Conservation (phyloP, 169 alveolate genomes). For the Plasmodium reichenowi region DNA sequence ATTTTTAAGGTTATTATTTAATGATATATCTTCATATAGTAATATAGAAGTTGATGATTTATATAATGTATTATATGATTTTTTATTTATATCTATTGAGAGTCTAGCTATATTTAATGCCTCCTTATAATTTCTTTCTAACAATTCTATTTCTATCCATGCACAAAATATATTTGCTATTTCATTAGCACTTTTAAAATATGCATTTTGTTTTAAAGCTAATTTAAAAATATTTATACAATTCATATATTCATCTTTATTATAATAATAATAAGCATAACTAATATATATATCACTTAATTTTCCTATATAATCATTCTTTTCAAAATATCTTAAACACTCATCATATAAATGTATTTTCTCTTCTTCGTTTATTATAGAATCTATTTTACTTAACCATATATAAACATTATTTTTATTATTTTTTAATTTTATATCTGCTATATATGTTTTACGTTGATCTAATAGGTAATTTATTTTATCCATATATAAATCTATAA, state of each 20-base stretch:
- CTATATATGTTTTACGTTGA: constrained; percentile 40
- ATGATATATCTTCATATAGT: background rate
- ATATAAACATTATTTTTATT: constrained; percentile 57
- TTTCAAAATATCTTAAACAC: constrained; percentile 33
- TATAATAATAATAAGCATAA: constrained; percentile 58
- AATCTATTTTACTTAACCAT: constrained; percentile 64
- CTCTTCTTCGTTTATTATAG: constrained; percentile 21
- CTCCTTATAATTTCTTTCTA: constrained; percentile 42
- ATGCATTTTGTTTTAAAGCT: constrained; percentile 20
- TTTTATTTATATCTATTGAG: constrained; percentile 18
- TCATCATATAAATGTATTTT: constrained; percentile 33
- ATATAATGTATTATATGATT: background rate
- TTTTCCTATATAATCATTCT: constrained; percentile 37
- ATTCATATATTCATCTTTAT: constrained; percentile 17
- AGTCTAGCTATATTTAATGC: constrained; percentile 50
- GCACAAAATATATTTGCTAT: constrained; percentile 60
- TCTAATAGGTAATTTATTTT: constrained; percentile 62
- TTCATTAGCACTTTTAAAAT: constrained; percentile 25
- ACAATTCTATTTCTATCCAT: constrained; percentile 56
- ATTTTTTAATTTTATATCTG: constrained; percentile 68
- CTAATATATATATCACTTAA: constrained; percentile 65
- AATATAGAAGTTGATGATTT: background rate
- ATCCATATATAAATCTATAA: constrained; percentile 68
- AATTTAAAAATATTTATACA: constrained; percentile 21
- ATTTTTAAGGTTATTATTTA: background rate